phyloP scores from a whole-genome alignment of 352 stramenopile genomes.

The Phytopythium montanum region DNA sequence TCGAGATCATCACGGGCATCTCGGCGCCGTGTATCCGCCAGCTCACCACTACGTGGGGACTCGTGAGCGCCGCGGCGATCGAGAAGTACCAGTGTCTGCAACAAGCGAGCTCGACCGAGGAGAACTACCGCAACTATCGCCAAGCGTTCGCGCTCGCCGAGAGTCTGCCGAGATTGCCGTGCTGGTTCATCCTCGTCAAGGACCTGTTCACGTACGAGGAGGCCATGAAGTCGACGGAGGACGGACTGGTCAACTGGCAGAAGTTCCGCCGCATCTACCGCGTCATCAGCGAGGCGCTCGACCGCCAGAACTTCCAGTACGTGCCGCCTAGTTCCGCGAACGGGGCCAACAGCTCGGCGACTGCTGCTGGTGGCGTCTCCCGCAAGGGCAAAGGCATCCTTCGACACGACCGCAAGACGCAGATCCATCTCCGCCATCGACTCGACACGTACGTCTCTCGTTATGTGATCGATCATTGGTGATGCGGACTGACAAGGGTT shows the following conservation, averaged over 20 bases:
- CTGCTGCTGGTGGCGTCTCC: constrained; percentile 29
- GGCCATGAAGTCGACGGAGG: constrained; percentile 79
- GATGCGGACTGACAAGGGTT: constrained; percentile 10
- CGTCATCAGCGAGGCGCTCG: constrained; percentile 72
- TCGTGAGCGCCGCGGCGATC: constrained; percentile 50
- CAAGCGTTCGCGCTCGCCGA: constrained; percentile 77
- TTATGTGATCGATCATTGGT: not conserved
- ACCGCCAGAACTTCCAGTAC: constrained; percentile 79
- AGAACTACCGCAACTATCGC: constrained; percentile 86
- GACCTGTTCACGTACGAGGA: constrained; percentile 88
- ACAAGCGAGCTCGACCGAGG: constrained; percentile 75
- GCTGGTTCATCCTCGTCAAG: constrained; percentile 86
- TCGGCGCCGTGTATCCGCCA: constrained; percentile 80
- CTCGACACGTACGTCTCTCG: constrained; percentile 70
- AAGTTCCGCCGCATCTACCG: constrained; percentile 85
- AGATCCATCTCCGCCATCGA: constrained; percentile 72
- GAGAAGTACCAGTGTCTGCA: constrained; percentile 85
- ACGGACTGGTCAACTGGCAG: constrained; percentile 82
- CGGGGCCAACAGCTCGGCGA: constrained; percentile 21
- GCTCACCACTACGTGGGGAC: constrained; percentile 79
- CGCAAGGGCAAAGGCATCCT: constrained; percentile 74
- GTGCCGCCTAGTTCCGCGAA: constrained; percentile 25
- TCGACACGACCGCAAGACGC: constrained; percentile 66
- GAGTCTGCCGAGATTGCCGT: constrained; percentile 69
- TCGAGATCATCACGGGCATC: constrained; percentile 76